These are phyloP conservation scores for Backusella tarrabulga DNA, from an alignment of 192 early-diverging fungal genomes.

Conservation along the genomic window DNA sequence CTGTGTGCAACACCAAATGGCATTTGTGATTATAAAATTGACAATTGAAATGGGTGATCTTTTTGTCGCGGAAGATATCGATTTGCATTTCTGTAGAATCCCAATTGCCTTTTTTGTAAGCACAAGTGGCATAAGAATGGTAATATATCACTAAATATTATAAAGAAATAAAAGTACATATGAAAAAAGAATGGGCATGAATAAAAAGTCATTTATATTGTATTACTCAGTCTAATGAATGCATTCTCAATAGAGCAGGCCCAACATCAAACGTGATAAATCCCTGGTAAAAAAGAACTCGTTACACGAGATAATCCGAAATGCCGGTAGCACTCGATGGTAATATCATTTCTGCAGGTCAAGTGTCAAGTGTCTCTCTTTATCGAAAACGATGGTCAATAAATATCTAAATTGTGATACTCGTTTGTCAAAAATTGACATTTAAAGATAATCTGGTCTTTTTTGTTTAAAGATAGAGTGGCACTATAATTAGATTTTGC, in stretches of 20 bases:
- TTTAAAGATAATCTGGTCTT: neutral
- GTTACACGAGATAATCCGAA: neutral
- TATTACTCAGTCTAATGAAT: neutral
- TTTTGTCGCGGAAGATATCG: neutral
- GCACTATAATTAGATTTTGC: neutral
- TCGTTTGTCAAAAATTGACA: constrained; percentile 4
- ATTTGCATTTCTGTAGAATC: neutral
- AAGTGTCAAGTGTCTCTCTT: neutral
- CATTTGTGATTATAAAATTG: neutral
- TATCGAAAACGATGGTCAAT: neutral
- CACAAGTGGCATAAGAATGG: neutral
- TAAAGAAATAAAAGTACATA: no score
- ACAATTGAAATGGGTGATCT: neutral
- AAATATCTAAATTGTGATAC: neutral
- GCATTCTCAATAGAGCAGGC: neutral
- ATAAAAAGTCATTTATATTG: neutral
- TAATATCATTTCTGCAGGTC: neutral
- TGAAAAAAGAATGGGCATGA: no score
- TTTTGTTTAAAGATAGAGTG: neutral
- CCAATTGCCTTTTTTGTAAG: neutral
- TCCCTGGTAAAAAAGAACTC: neutral
- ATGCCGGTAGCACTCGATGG: neutral
- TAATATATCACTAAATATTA: no score
- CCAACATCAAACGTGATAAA: neutral
- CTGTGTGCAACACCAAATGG: neutral